These are phyloP conservation scores for Adansonia gregorii DNA, from an alignment of 441 rosid species.

Conservation along the genomic window DNA sequence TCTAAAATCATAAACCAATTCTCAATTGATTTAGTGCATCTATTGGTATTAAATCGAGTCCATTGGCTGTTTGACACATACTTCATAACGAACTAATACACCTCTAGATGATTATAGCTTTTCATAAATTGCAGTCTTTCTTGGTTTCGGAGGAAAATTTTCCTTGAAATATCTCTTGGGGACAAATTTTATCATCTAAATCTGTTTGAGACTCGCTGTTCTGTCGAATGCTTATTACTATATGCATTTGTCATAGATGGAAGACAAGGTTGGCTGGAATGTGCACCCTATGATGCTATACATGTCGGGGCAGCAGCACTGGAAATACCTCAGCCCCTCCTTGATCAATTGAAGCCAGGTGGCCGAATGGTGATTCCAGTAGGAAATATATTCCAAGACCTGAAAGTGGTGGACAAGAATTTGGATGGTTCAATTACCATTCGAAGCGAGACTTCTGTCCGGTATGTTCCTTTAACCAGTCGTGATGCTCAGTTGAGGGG, in stretches of 20 bases:
- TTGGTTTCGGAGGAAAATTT: too few relatives aligned
- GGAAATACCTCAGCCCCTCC: slow-evolving; percentile 74
- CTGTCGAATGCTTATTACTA: not conserved
- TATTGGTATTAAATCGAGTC: not conserved
- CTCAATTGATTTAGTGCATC: not conserved
- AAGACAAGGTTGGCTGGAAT: slow-evolving; percentile 84
- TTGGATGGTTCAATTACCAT: slow-evolving; percentile 68
- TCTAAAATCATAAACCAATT: not conserved
- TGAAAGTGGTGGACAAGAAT: slow-evolving; percentile 75
- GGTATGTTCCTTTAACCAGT: slow-evolving; percentile 89
- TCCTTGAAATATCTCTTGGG: not conserved
- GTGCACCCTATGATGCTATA: slow-evolving; percentile 87
- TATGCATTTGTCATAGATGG: slow-evolving; percentile 59
- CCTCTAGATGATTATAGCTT: not conserved
- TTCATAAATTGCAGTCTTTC: not conserved
- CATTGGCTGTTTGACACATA: not conserved
- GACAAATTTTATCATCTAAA: not conserved
- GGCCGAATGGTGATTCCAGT: slow-evolving; percentile 96
- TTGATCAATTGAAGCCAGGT: slow-evolving; percentile 90
- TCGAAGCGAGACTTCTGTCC: slow-evolving; percentile 69
- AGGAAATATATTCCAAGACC: slow-evolving; percentile 73
- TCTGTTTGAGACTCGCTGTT: not conserved
- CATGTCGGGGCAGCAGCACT: slow-evolving; percentile 97
- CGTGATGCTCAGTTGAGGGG: slow-evolving; percentile 75
- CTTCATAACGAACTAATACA: not conserved